Evolutionary conservation across 306 rosid species (phyloP).

Genomic region (Trifolium subterraneum): DNA sequence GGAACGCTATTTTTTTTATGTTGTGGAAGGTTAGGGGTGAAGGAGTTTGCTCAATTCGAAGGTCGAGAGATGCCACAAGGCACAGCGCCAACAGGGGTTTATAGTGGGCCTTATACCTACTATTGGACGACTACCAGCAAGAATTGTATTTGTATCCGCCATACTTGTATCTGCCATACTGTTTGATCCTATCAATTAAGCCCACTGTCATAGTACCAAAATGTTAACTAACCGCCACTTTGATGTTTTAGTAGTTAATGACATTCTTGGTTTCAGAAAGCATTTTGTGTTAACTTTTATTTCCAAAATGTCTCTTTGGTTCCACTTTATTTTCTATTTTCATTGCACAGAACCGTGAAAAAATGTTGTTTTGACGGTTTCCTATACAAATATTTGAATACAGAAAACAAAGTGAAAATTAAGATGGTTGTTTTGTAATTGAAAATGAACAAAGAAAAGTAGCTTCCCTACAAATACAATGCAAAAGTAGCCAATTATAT

Average conservation of each 20-base stretch:
- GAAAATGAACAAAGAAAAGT: not conserved
- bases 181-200: not conserved
- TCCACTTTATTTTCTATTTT: not conserved
- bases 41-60: not conserved
- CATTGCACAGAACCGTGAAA: not conserved
- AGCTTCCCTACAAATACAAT: no score
- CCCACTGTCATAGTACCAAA: not conserved
- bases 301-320: not conserved
- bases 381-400: not conserved
- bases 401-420: not conserved
- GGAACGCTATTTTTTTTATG: not conserved
- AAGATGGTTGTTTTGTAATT: not conserved
- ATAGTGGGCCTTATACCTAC: not conserved
- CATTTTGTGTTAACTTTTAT: not conserved
- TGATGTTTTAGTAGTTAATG: not conserved
- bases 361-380: not conserved
- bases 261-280: not conserved
- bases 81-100: not conserved
- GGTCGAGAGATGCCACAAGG: not conserved
- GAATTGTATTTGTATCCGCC: not conserved
- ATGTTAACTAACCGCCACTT: not conserved
- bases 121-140: not conserved
- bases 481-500: no score
- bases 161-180: not conserved
- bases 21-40: not conserved